Evolutionary conservation across 495 filamentous ascomycete genomes (phyloP).

Genomic region (Parathielavia appendiculata): DNA sequence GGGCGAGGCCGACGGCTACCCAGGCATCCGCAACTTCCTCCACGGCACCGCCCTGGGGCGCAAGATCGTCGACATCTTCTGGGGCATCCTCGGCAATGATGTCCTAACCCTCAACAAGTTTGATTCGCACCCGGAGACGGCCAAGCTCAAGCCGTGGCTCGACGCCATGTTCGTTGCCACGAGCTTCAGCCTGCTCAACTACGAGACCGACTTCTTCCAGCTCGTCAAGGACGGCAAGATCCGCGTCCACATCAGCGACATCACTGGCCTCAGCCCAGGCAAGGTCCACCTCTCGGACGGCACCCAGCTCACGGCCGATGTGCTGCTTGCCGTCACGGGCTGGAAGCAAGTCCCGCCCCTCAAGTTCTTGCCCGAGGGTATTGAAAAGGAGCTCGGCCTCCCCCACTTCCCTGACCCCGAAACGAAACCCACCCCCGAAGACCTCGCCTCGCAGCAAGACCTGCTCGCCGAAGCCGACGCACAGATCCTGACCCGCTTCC

Average conservation of each 20-base stretch:
- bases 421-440: background rate
- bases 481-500: constrained; percentile 61
- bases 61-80: constrained; percentile 60
- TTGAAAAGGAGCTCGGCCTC: constrained; percentile 38
- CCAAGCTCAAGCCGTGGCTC: constrained; percentile 59
- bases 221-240: constrained; percentile 51
- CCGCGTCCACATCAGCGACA: constrained; percentile 54
- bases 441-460: constrained; percentile 20
- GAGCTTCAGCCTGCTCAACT: constrained; percentile 60
- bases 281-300: constrained; percentile 52
- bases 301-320: constrained; percentile 50
- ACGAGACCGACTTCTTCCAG: constrained; percentile 57
- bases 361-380: constrained; percentile 52
- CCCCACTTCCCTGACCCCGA: constrained; percentile 25
- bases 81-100: constrained; percentile 53
- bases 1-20: constrained; percentile 36
- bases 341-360: constrained; percentile 59
- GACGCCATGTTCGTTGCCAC: constrained; percentile 55
- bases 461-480: constrained; percentile 45
- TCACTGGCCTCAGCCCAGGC: constrained; percentile 44
- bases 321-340: constrained; percentile 59
- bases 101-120: constrained; percentile 51
- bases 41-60: constrained; percentile 62
- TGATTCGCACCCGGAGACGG: constrained; percentile 53
- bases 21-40: constrained; percentile 45